Percentiles rank a stretch among this genome's conserved stretches.
These are phyloP conservation scores for Mollisiaceae sp. DNA, from an alignment of 2,329 filamentous ascomycete genomes.

Conservation along the genomic window DNA sequence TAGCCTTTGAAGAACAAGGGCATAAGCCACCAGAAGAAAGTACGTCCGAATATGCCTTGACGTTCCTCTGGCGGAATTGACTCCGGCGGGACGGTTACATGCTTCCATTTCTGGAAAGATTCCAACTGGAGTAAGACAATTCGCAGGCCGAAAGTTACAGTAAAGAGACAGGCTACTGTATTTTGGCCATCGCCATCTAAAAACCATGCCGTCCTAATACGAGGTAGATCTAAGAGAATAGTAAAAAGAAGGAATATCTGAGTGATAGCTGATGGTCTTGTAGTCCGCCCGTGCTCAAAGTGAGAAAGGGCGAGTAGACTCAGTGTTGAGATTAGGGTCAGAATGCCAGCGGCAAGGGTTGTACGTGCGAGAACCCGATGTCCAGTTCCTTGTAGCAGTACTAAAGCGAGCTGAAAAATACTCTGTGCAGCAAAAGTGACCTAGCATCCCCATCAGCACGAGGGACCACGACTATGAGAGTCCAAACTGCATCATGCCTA, in stretches of 20 bases:
- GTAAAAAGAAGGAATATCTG: neutral
- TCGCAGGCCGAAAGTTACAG: neutral
- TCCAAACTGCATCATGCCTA: neutral
- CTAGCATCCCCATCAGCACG: neutral
- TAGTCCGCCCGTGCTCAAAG: neutral
- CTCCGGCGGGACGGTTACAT: neutral
- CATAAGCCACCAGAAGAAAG: neutral
- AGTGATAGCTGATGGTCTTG: neutral
- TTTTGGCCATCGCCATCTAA: neutral
- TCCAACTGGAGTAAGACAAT: neutral
- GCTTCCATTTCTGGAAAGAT: neutral
- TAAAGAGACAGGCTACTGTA: neutral
- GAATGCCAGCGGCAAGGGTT: neutral
- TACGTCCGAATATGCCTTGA: neutral
- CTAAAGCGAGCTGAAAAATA: neutral
- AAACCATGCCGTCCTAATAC: neutral
- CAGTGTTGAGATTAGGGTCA: neutral
- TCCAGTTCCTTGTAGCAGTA: neutral
- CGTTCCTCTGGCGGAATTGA: neutral
- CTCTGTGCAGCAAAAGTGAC: neutral
- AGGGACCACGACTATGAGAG: neutral
- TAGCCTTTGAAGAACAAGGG: neutral
- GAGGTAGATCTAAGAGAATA: neutral
- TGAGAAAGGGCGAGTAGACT: neutral
- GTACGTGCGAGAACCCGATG: neutral